phyloP scores from a whole-genome alignment of 73 alveolate genomes.

The Diophrys sp. region DNA sequence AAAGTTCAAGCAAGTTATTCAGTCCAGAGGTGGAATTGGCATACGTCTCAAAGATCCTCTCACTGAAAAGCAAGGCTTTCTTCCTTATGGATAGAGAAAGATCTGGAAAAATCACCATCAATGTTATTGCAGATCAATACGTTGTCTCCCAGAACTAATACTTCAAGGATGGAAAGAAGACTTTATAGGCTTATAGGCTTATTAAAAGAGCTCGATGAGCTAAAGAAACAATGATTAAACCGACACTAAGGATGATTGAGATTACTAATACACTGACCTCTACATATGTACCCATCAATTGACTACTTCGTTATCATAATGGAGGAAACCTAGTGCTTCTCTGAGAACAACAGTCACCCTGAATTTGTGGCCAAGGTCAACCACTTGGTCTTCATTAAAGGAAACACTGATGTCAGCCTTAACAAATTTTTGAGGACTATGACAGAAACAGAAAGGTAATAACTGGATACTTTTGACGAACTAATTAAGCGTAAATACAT shows the following conservation, averaged over 20 bases:
- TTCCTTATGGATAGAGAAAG: slow-evolving; percentile 55
- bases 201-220: slow-evolving; percentile 66
- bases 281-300: slow-evolving; percentile 71
- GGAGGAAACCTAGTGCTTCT: slow-evolving; percentile 62
- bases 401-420: background rate
- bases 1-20: slow-evolving; percentile 34
- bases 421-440: slow-evolving; percentile 41
- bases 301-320: slow-evolving; percentile 75
- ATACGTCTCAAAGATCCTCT: slow-evolving; percentile 55
- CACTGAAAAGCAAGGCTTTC: slow-evolving; percentile 55
- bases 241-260: slow-evolving; percentile 62
- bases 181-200: slow-evolving; percentile 67
- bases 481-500: slow-evolving; percentile 41
- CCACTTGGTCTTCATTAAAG: background rate
- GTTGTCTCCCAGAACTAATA: slow-evolving; percentile 78
- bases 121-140: slow-evolving; percentile 36
- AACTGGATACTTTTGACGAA: slow-evolving; percentile 12
- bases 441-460: background rate
- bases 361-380: background rate
- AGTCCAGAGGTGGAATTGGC: slow-evolving; percentile 37
- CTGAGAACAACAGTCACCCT: background rate
- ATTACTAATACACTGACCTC: slow-evolving; percentile 74
- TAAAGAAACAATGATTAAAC: slow-evolving; percentile 65
- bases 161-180: slow-evolving; percentile 62
- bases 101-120: slow-evolving; percentile 38